Percentiles rank a stretch among this genome's conserved stretches.
These are phyloP conservation scores for Tieghemostelium lacteum DNA, from an alignment of 78 protist species.

Conservation along the genomic window DNA sequence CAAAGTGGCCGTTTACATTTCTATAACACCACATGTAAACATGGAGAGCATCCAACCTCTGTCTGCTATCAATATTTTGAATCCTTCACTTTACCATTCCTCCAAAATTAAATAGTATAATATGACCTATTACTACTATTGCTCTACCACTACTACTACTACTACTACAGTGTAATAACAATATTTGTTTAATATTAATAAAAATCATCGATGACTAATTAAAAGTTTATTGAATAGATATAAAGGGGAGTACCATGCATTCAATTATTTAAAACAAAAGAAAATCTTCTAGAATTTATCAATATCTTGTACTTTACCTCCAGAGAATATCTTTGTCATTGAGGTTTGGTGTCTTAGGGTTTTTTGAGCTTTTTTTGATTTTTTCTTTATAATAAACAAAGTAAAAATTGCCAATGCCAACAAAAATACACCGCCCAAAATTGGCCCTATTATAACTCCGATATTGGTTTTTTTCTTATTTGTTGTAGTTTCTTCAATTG, in stretches of 20 bases:
- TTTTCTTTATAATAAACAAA: too few relatives aligned
- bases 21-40: constrained; percentile 34
- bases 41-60: constrained; percentile 30
- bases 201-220: too few relatives aligned
- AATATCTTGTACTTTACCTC: neutral
- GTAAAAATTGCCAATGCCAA: neutral
- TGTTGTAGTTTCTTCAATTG: too few relatives aligned
- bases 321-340: neutral
- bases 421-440: neutral
- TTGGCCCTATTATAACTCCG: neutral
- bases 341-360: neutral
- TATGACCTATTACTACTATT: too few relatives aligned
- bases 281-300: neutral
- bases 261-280: too few relatives aligned
- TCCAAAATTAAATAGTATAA: neutral
- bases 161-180: too few relatives aligned
- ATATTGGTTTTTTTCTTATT: too few relatives aligned
- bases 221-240: too few relatives aligned
- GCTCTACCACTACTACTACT: too few relatives aligned
- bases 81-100: constrained; percentile 41
- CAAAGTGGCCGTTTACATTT: constrained; percentile 26
- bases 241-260: too few relatives aligned
- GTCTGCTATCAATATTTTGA: constrained; percentile 39
- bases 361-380: neutral
- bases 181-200: too few relatives aligned